Percentiles rank a stretch among this genome's conserved stretches.
Evolutionary conservation across 768 basidiomycete species (phyloP).

Genomic region (Lactarius psammicola): DNA sequence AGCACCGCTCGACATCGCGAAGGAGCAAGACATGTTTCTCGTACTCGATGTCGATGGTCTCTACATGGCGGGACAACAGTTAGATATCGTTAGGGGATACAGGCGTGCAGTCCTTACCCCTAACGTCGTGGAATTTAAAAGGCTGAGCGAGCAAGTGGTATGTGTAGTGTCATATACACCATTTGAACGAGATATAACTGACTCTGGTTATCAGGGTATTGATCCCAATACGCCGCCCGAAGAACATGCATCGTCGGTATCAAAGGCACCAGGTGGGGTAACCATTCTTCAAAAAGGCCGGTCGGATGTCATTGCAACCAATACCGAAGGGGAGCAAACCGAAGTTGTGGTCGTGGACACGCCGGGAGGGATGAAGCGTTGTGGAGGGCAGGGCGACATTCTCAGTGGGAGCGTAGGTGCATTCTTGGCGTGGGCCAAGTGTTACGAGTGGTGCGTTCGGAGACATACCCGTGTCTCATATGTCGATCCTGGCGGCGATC

Average conservation of each 20-base stretch:
- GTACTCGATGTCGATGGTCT: constrained; percentile 95
- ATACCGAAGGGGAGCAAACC: constrained; percentile 55
- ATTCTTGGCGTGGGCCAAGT: constrained; percentile 93
- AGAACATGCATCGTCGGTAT: constrained; percentile 67
- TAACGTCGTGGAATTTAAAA: constrained; percentile 89
- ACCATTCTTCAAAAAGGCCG: constrained; percentile 86
- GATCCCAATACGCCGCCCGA: constrained; percentile 50
- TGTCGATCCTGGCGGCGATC: constrained; percentile 82
- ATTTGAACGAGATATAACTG: neutral
- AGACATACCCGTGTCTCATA: constrained; percentile 58
- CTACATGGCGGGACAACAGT: constrained; percentile 75
- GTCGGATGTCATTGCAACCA: constrained; percentile 76
- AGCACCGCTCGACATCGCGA: constrained; percentile 76
- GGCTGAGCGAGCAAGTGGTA: constrained; percentile 75
- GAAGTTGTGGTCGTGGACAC: constrained; percentile 61
- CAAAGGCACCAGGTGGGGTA: constrained; percentile 76
- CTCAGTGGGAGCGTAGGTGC: constrained; percentile 85
- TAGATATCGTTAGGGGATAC: constrained; percentile 77
- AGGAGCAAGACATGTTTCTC: constrained; percentile 71
- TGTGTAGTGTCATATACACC: constrained; percentile 29
- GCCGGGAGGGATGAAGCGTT: constrained; percentile 84
- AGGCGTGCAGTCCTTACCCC: constrained; percentile 88
- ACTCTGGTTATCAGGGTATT: constrained; percentile 40
- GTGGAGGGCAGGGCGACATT: constrained; percentile 96
- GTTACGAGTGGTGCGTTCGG: constrained; percentile 79